phyloP scores from a whole-genome alignment of 331 rosid genomes.

The Cydonia oblonga region DNA sequence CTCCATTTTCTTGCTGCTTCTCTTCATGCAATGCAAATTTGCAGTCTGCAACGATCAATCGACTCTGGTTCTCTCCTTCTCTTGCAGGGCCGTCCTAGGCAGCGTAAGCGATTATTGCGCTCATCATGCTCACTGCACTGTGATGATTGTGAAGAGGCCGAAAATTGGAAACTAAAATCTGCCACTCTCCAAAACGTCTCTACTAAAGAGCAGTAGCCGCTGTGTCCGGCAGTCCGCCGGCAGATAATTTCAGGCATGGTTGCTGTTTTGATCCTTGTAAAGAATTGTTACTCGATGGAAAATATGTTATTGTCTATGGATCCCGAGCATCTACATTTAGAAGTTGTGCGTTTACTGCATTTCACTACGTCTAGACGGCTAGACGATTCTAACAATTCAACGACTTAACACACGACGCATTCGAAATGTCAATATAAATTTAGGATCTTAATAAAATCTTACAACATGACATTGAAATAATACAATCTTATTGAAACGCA shows the following conservation, averaged over 20 bases:
- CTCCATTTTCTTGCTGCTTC: background rate
- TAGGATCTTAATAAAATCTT: background rate
- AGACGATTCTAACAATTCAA: too few relatives aligned
- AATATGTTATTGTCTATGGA: background rate
- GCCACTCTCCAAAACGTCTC: background rate
- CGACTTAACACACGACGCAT: background rate
- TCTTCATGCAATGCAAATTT: background rate
- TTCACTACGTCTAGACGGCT: too few relatives aligned
- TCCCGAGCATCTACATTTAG: background rate
- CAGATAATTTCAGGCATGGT: too few relatives aligned
- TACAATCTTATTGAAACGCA: background rate
- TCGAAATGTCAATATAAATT: background rate
- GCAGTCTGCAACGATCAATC: background rate
- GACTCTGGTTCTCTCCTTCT: background rate
- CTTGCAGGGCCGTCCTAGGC: constrained; percentile 54
- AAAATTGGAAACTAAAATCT: constrained; percentile 14
- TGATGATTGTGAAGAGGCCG: constrained; percentile 68
- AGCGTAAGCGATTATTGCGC: constrained; percentile 72
- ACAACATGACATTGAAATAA: background rate
- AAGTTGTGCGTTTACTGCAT: background rate
- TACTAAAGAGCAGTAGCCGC: background rate
- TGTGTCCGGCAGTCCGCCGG: background rate
- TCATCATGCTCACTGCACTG: constrained; percentile 61
- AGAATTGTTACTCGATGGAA: background rate
- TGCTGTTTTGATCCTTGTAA: background rate